Base-by-base conservation (phyloP, 176 grass and related monocot genomes). In the Leersia perrieri region DNA sequence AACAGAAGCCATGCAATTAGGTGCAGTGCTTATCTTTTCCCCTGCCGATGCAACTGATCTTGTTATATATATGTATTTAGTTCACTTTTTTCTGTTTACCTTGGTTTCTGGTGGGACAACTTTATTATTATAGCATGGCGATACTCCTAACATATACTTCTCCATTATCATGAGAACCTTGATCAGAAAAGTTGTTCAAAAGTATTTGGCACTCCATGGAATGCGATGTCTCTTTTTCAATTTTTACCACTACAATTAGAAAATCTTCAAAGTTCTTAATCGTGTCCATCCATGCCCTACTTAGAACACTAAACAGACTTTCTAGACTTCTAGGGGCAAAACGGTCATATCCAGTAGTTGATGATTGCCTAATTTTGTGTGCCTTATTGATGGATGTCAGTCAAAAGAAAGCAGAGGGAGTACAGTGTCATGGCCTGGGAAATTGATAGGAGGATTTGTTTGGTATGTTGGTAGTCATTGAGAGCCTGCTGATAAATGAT, bases 1-100 rank as follows among this genome's bases (percentile, higher is more conserved):
- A 88, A 73, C 76, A 81, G 31, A 81, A 66, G 75, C 51, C 75
- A 82, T 58, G 75, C 66, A 22, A 71, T 77, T 77, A 93, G 84
- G 91, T 93, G 63, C 34, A 63, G 39, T 27, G 8, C 29, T 3
- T 16, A 39, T 89, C 55, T 41, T 70, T 80, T 85, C 57, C 36
- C 65, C 27, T 20, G 22, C 55, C 34, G 31, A 3, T 85, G 33
- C 62, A 55, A 16, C 31, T 18, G 40, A 26, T 53, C 31, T 55
- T 26, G 30, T 16, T 62, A 63, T 64, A 68, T 66, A 16, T 53
- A 55, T 68, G 63, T 80, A 35, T 53, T 33, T 26, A 14, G 20
- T 16, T 72, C 38, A 66, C 12, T 68, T 51, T 44, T 68, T 16
- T 68, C 68, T 35, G 9, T 49, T 30, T 47, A 23, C 20, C 70